A percentile compares a stretch with the other conserved stretches of the same genome.
Conservation (phyloP, 2,329 filamentous ascomycete species). For the Magnaporthiopsis incrustans region DNA sequence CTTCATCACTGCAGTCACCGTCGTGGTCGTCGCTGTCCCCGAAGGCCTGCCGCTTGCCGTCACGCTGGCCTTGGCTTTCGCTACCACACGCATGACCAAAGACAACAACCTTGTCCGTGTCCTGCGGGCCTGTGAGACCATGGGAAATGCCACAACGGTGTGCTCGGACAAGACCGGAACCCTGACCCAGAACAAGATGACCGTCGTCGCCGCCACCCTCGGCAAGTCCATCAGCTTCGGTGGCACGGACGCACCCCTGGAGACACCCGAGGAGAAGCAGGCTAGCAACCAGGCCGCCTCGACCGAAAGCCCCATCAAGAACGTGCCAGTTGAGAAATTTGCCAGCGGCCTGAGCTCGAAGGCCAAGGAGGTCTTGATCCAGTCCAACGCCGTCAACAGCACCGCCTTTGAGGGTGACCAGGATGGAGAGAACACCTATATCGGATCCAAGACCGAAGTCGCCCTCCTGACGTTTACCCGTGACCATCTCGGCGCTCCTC, state of each 20-base stretch:
- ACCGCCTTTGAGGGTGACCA: slow-evolving; percentile 70
- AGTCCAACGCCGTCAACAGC: slow-evolving; percentile 58
- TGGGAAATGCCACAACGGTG: slow-evolving; percentile 54
- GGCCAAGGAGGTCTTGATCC: slow-evolving; percentile 45
- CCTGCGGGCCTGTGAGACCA: slow-evolving; percentile 60
- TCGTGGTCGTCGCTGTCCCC: slow-evolving; percentile 59
- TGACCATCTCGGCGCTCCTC: slow-evolving; percentile 58
- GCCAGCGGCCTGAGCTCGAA: slow-evolving; percentile 30
- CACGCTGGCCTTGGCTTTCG: slow-evolving; percentile 58
- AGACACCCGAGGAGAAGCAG: slow-evolving; percentile 1
- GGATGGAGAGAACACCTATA: slow-evolving; percentile 57
- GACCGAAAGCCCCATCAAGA: slow-evolving; percentile 2
- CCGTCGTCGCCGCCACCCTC: slow-evolving; percentile 53
- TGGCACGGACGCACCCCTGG: slow-evolving; percentile 3
- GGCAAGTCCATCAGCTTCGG: slow-evolving; percentile 46
- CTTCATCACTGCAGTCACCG: slow-evolving; percentile 56
- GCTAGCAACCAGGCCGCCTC: slow-evolving; percentile 18
- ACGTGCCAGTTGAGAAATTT: slow-evolving; percentile 3
- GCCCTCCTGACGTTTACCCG: slow-evolving; percentile 63
- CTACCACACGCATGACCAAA: slow-evolving; percentile 59
- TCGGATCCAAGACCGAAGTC: slow-evolving; percentile 73
- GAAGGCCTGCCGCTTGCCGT: slow-evolving; percentile 60
- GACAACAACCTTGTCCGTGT: slow-evolving; percentile 65
- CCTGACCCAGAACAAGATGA: slow-evolving; percentile 62
- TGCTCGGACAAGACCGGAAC: slow-evolving; percentile 64